Conservation (phyloP, 2,329 filamentous ascomycete genomes). For the Onygenales sp. region DNA sequence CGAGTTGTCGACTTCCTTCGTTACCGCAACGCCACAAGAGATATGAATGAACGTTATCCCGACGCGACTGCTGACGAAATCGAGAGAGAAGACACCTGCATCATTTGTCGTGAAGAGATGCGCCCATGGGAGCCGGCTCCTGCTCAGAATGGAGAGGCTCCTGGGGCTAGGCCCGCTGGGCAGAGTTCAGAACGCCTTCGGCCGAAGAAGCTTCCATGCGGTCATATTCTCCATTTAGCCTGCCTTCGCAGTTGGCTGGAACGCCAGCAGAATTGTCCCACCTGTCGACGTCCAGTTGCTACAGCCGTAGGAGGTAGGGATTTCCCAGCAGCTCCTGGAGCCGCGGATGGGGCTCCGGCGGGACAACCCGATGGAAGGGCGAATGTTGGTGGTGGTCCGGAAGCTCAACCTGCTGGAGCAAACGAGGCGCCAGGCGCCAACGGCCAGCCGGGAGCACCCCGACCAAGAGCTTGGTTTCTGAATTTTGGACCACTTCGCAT, state of each 20-base stretch:
- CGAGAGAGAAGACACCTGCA: slow-evolving; percentile 80
- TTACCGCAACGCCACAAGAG: slow-evolving; percentile 81
- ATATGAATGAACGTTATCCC: slow-evolving; percentile 85
- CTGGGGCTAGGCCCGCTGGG: slow-evolving; percentile 18
- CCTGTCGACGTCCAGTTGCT: slow-evolving; percentile 75
- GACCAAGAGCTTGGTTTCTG: slow-evolving; percentile 50
- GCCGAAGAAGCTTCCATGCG: slow-evolving; percentile 93
- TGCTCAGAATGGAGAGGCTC: slow-evolving; percentile 26
- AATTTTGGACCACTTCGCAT: slow-evolving; percentile 67
- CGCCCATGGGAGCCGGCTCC: slow-evolving; percentile 57
- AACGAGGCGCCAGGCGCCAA: slow-evolving; percentile 31
- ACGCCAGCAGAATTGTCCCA: slow-evolving; percentile 93
- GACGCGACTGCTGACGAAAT: slow-evolving; percentile 87
- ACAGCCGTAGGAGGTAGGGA: slow-evolving; percentile 28
- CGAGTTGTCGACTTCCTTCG: slow-evolving; percentile 78
- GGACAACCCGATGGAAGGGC: background rate
- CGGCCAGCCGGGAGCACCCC: slow-evolving; percentile 25
- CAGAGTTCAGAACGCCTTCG: slow-evolving; percentile 67
- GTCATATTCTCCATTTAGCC: slow-evolving; percentile 87
- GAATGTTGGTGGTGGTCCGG: slow-evolving; percentile 7
- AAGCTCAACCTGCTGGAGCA: slow-evolving; percentile 19
- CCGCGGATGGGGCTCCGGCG: background rate
- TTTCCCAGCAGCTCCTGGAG: slow-evolving; percentile 18
- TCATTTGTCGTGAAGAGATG: slow-evolving; percentile 97
- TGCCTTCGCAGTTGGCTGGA: slow-evolving; percentile 97